A percentile compares a stretch with the other conserved stretches of the same genome.
These are phyloP conservation scores for Aspergillus luchuensis DNA, from an alignment of 2,329 filamentous ascomycete genomes.

Conservation along the genomic window DNA sequence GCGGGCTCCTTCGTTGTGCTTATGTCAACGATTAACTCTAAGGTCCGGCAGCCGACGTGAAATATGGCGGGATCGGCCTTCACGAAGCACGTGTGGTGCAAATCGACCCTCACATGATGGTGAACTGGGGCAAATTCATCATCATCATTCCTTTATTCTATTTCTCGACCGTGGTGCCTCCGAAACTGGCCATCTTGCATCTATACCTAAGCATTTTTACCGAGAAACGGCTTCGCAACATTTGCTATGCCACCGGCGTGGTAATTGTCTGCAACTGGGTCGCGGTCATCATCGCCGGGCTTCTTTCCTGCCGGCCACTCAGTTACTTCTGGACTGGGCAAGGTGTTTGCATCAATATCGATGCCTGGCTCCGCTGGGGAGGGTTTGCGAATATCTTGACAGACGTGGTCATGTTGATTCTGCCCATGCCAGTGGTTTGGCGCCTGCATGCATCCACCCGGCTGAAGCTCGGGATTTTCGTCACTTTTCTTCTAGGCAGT, in stretches of 20 bases:
- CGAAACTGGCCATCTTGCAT: conserved; percentile 7
- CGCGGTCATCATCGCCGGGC: not conserved
- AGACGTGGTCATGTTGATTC: conserved; percentile 36
- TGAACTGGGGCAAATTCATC: conserved; percentile 5
- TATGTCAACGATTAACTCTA: too few species aligned
- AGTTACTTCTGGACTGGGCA: conserved; percentile 10
- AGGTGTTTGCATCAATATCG: conserved; percentile 28
- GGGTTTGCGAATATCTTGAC: conserved; percentile 42
- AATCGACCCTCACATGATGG: not conserved
- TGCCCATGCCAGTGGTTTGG: conserved; percentile 40
- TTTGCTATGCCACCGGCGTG: not conserved
- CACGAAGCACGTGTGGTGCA: conserved; percentile 1
- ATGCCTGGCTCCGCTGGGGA: conserved; percentile 31
- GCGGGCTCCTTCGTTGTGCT: too few species aligned
- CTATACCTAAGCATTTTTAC: conserved; percentile 10
- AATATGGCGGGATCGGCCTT: conserved; percentile 7
- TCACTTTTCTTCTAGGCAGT: conserved; percentile 24
- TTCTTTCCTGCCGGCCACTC: not conserved
- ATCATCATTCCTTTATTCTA: conserved; percentile 8
- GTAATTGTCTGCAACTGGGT: conserved; percentile 8
- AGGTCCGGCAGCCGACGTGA: conserved; percentile 1
- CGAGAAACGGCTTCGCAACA: not conserved
- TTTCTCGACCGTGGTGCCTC: not conserved
- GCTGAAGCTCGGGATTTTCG: conserved; percentile 17
- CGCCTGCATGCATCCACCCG: conserved; percentile 27